Base-by-base conservation (phyloP, 2,329 filamentous ascomycete genomes). In the Davidsoniella virescens region DNA sequence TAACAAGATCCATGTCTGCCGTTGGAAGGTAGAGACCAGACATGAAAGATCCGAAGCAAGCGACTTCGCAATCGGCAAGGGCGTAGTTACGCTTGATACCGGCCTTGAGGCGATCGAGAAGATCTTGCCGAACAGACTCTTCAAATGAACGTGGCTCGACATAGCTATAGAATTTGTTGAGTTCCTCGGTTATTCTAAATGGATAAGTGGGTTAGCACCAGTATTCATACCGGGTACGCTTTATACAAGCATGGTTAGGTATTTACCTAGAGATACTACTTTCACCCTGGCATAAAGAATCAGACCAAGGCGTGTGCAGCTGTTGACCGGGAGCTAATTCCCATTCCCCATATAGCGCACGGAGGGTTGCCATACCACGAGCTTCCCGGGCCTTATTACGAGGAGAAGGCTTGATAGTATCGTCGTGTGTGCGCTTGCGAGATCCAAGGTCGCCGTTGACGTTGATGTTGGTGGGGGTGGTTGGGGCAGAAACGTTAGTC, bases 1-100 rank as follows among this genome's bases (percentile, higher is more conserved):
- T 74, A 2, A 94, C 92, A 44, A 98, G 70, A 61, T 98, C 92
- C 80, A 98, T 94, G 61, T 98, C 92, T 14, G 85, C 87, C 1
- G 84, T 78, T 0, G 75, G 75, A 2, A 79, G 66, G 57, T 78
- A 79, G 6, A 87, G 69, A 0, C 84, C 87, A 2, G 87, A 87
- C 57, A 87, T 88, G 64, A 88, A 98, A 0, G 92, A 96, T n/a
- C 92, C 92, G 62, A 98, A 98, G 8, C 82, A 72, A 33, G 75
- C 70, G 6, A 95, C 69, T 45, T 80, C 71, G 9, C 80, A 77
- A 44, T 77, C 75, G 10, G 68, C 64, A 57, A 78, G 82, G 45
- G 69, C 63, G n/a, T 61, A 56, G 10, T 67, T 67, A 12, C 63
- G 68, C 52, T 70, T 70, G 59, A 93, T 71, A 2, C 72, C 70